These are phyloP conservation scores for Neurospora cerealis DNA, from an alignment of 495 filamentous ascomycete species.

Conservation along the genomic window DNA sequence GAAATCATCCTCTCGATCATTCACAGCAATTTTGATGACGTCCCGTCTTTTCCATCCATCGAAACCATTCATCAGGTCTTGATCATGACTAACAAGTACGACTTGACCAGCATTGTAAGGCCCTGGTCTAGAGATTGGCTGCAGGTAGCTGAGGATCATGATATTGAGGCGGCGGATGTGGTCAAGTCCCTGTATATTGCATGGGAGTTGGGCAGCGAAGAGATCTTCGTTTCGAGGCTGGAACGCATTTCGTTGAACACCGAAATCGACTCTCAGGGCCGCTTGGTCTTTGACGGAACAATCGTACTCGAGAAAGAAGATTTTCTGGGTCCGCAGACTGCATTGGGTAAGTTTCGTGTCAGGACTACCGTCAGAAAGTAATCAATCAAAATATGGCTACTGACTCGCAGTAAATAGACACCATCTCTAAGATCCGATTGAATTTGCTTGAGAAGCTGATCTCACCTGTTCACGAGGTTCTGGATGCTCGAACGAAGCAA, in stretches of 20 bases:
- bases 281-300: background rate
- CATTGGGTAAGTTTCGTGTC: no score
- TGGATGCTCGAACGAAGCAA: background rate
- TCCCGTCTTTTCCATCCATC: background rate
- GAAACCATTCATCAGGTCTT: background rate
- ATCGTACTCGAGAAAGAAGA: background rate
- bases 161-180: background rate
- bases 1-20: conserved; percentile 13
- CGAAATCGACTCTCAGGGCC: accelerated
- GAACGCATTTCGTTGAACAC: background rate
- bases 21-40: conserved; percentile 9
- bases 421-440: no score
- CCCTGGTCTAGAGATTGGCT: conserved; percentile 15
- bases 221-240: background rate
- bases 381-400: no score
- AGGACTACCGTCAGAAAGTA: no score
- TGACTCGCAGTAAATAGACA: no score
- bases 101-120: conserved; percentile 9
- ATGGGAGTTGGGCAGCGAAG: background rate
- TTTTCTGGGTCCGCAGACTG: no score
- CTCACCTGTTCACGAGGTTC: background rate
- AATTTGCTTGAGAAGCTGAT: background rate
- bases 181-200: background rate
- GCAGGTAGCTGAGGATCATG: no score
- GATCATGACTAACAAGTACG: conserved; percentile 18